A percentile compares a stretch with the other conserved stretches of the same genome.
Evolutionary conservation across 2,329 filamentous ascomycete species (phyloP).

Genomic region (Trichoderma guizhouense): DNA sequence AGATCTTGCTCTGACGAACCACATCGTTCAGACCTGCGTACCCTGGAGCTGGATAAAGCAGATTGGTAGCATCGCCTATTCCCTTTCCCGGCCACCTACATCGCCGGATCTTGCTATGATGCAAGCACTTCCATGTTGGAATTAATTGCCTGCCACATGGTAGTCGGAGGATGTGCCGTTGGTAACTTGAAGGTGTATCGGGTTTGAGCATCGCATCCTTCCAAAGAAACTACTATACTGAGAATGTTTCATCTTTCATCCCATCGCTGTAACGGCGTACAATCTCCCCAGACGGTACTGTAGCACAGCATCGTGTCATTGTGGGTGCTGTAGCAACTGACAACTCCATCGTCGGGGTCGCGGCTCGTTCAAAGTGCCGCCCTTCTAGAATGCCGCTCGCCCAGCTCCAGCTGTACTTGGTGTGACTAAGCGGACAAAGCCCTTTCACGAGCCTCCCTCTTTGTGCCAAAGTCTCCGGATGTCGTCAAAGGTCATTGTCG

Average conservation of each 20-base stretch:
- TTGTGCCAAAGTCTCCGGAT: background rate
- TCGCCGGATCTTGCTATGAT: background rate
- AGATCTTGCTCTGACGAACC: background rate
- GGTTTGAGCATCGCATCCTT: background rate
- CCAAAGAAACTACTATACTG: background rate
- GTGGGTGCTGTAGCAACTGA: background rate
- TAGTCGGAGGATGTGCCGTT: background rate
- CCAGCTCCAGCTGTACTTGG: background rate
- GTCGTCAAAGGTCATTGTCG: background rate
- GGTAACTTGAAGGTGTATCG: background rate
- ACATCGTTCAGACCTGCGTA: background rate
- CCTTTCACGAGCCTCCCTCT: background rate
- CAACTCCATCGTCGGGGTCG: background rate
- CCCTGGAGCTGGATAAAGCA: background rate
- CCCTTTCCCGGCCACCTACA: background rate
- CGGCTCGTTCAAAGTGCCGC: background rate
- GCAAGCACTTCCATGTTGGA: background rate
- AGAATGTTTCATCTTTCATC: background rate
- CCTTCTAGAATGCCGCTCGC: background rate
- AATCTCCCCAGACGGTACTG: background rate
- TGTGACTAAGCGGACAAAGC: background rate
- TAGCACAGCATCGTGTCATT: background rate
- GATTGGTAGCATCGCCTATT: background rate
- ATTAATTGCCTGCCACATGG: background rate
- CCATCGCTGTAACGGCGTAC: background rate